Evolutionary conservation across 768 basidiomycete genomes (phyloP), one percentile per base, ranked within the genome.

Genomic region (Podaxis sp.): DNA sequence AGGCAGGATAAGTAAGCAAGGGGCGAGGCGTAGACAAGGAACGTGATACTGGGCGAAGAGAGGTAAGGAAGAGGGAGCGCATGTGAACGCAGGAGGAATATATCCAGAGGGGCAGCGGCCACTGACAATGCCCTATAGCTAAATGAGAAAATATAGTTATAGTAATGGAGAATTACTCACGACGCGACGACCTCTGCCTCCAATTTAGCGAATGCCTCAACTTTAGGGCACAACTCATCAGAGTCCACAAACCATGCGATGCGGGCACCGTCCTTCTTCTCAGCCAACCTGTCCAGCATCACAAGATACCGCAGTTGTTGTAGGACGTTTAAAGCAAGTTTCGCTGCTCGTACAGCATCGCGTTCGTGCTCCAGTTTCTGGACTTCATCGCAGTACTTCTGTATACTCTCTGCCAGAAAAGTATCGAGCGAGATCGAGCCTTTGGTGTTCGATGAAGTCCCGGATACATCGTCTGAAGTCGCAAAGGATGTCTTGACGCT

Each of bases 401-500:
- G 78, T 14, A 92, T 80, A 51, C 76, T 78, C 48, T 77, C 74
- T 5, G 77, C 76, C 36, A 93, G 74, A 68, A 90, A 86, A 11
- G 77, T 79, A 67, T 93, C 89, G 57, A 92, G 70, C 0, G 83
- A 81, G 32, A 75, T 71, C 1, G 86, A 84, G 4, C 81, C 79
- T 37, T 75, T 81, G 2, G 80, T 74, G 47, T 74, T 78, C n/a
- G 77, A 72, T 36, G 71, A 66, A 42, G 70, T 66, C 14, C 70
- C 72, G 13, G 74, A 71, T 5, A 77, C 69, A 28, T 71, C 73
- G 60, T 77, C 77, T 7, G 80, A 74, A 32, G 84, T 78, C 0
- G 89, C 91, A 70, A 89, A 91, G 6, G 89, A 86, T 1, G 87
- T 89, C 69, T 90, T 92, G 65, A 90, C 82, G 42, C 76, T 80